Evolutionary conservation across 495 filamentous ascomycete species (phyloP), one percentile per base, ranked within the genome.

Genomic region (Lichina pygmaea): DNA sequence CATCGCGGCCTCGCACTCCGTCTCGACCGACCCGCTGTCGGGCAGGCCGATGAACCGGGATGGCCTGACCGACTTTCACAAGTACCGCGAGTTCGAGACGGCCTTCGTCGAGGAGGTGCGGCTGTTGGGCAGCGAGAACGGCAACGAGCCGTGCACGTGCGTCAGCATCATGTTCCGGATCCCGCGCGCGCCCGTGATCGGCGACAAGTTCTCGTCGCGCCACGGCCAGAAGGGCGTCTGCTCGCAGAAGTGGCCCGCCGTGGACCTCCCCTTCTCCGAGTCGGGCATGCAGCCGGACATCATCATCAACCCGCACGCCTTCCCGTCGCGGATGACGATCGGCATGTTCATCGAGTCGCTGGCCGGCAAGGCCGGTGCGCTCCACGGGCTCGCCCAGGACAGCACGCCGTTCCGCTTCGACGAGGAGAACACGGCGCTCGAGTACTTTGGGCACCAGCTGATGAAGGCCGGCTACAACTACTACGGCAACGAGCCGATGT

Each of bases 281-380:
- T 81, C 80, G 41, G 89, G 89, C 48, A 94, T 97, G 55, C 82
- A 93, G 55, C 89, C 89, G 5, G 89, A 97, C 59, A 66, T 93
- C 53, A 97, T 97, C 57, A 97, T 97, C 65, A 97, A 97, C 62
- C 89, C 89, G 48, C 89, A 97, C 70, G 89, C 89, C 60, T 97
- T 97, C 70, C 89, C 89, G n/a, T 95, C 89, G 46, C 86, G 89
- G 60, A 97, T 97, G 89, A 97, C 89, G 24, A 97, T 97, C 58
- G 89, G 89, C 58, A 94, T 95, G 78, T 94, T 97, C 65, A 77
- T 97, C 52, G 89, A 97, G 62, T 93, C 86, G 7, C 70, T 97
- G 49, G 89, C 89, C 17, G 89, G 89, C 33, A 97, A 97, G 63
- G 70, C 86, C 13, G 89, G 89, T 9, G 79, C 89, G 33, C 71